These are phyloP conservation scores for Stemphylium vesicarium DNA, from an alignment of 2,329 filamentous ascomycete species.

Conservation along the genomic window DNA sequence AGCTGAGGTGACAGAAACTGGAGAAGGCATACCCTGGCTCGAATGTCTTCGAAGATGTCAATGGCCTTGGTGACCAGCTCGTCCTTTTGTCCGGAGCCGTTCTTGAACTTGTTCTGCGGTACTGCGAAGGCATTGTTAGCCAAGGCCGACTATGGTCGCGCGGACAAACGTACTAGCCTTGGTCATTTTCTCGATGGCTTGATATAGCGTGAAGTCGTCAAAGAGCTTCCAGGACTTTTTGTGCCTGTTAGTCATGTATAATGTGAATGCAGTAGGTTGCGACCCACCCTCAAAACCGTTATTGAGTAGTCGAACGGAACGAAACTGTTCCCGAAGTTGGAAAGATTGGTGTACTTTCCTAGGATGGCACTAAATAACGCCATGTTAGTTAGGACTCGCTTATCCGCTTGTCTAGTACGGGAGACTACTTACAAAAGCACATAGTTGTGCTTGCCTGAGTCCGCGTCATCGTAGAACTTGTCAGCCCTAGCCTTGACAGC, in stretches of 20 bases:
- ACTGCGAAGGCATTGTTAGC: not conserved
- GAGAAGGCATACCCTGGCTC: not conserved
- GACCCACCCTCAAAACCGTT: not conserved
- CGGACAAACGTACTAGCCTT: not conserved
- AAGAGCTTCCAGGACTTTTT: not conserved
- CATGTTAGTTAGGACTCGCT: not conserved
- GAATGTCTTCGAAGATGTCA: not conserved
- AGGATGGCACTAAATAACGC: not conserved
- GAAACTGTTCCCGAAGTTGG: not conserved
- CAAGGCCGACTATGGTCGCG: not conserved
- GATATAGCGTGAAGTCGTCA: not conserved
- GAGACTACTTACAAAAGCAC: not conserved
- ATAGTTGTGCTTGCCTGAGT: not conserved
- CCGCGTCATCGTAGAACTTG: not conserved
- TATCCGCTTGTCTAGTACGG: rapidly evolving
- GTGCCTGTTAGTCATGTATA: not conserved
- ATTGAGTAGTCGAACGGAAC: not conserved
- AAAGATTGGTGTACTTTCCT: not conserved
- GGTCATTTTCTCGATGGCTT: not conserved
- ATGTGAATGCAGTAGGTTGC: not conserved
- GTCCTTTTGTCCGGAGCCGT: not conserved
- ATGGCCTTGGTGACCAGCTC: not conserved
- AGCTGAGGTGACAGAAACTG: not conserved
- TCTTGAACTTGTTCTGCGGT: not conserved
- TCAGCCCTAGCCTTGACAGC: not conserved